phyloP scores from a whole-genome alignment of 2,329 filamentous ascomycete genomes.

The Myriangium duriaei region DNA sequence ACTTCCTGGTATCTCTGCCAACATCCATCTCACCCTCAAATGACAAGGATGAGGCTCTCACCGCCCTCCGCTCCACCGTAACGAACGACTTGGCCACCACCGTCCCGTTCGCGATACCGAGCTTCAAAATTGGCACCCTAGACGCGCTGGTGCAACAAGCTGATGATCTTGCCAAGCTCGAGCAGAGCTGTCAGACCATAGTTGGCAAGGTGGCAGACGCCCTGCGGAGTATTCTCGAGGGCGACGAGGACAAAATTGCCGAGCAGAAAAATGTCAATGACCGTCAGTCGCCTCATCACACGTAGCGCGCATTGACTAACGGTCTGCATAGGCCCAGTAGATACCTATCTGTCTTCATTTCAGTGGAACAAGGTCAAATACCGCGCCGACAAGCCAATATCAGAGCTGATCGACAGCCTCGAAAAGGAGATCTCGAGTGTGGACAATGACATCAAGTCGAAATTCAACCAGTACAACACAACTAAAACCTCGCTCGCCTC shows the following conservation, averaged over 20 bases:
- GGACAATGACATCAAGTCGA: slow-evolving; percentile 90
- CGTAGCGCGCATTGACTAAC: slow-evolving; percentile 8
- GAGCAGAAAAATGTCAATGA: slow-evolving; percentile 91
- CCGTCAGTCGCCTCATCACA: slow-evolving; percentile 46
- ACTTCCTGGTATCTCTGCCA: slow-evolving; percentile 82
- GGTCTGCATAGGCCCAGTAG: slow-evolving; percentile 63
- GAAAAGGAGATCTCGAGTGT: slow-evolving; percentile 88
- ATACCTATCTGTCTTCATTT: slow-evolving; percentile 81
- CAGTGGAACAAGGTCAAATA: slow-evolving; percentile 98
- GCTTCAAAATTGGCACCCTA: slow-evolving; percentile 95
- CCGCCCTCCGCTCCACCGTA: slow-evolving; percentile 60
- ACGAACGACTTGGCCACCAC: slow-evolving; percentile 63
- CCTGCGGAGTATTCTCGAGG: slow-evolving; percentile 68
- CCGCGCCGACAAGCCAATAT: slow-evolving; percentile 77
- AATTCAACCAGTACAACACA: slow-evolving; percentile 88
- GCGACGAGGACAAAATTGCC: slow-evolving; percentile 67
- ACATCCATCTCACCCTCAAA: slow-evolving; percentile 72
- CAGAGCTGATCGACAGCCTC: slow-evolving; percentile 73
- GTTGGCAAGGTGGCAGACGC: slow-evolving; percentile 83
- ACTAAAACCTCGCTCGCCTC: slow-evolving; percentile 74
- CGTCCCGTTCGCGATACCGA: slow-evolving; percentile 67
- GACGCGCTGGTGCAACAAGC: slow-evolving; percentile 93
- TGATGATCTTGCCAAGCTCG: slow-evolving; percentile 85
- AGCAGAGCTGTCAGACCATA: slow-evolving; percentile 63
- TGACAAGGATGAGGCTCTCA: slow-evolving; percentile 69